phyloP scores from a whole-genome alignment of 169 alveolate genomes.

The Plasmodium knowlesi region DNA sequence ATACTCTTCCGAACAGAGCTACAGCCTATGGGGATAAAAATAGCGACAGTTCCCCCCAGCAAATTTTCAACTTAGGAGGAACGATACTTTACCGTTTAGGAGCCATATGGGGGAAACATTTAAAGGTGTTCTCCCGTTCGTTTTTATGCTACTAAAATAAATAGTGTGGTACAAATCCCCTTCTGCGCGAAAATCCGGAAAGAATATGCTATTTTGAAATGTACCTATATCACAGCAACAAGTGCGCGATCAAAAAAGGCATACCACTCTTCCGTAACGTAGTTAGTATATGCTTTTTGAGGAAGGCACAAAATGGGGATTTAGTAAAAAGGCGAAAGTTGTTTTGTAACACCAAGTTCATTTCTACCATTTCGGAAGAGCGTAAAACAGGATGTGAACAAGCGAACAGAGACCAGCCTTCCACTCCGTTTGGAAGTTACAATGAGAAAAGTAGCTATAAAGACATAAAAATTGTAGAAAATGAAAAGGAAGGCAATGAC shows the following conservation, averaged over 20 bases:
- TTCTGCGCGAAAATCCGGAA: background rate
- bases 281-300: background rate
- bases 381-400: background rate
- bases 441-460: slow-evolving; percentile 3
- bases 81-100: background rate
- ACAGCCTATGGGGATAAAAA: background rate
- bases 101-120: background rate
- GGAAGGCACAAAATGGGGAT: slow-evolving; percentile 27
- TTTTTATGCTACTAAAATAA: background rate
- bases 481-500: slow-evolving; percentile 67
- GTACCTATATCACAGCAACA: background rate
- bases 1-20: background rate
- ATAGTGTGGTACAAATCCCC: background rate
- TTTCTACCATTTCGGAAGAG: slow-evolving; percentile 36
- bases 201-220: background rate
- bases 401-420: background rate
- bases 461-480: slow-evolving; percentile 64
- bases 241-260: background rate
- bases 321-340: slow-evolving; percentile 2
- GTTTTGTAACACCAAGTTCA: slow-evolving; percentile 18
- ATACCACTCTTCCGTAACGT: background rate
- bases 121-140: background rate
- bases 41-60: background rate
- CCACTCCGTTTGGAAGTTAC: background rate
- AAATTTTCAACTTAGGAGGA: background rate